Evolutionary conservation across 257 asterid genomes (phyloP).

Genomic region (Coffea eugenioides): DNA sequence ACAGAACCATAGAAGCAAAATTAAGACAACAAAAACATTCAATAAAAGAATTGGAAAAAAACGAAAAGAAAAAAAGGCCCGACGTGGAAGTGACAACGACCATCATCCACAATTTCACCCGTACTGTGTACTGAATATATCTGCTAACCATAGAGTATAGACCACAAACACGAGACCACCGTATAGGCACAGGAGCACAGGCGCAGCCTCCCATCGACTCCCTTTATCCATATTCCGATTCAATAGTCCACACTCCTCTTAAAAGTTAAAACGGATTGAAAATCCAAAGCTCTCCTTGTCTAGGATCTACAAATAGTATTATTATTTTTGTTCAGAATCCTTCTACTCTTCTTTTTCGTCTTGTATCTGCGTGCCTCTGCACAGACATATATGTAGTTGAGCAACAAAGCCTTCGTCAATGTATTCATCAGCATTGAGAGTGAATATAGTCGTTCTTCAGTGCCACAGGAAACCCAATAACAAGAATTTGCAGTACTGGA

Average conservation of each 20-base stretch:
- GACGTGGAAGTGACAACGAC: not conserved
- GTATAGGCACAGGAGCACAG: too few species aligned
- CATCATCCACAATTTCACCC: not conserved
- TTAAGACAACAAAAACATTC: too few species aligned
- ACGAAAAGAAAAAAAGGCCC: not conserved
- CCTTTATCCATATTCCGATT: not conserved
- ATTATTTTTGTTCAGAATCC: not conserved
- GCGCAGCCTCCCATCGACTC: not conserved
- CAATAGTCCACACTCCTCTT: not conserved
- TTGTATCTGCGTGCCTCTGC: too few species aligned
- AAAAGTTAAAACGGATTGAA: not conserved
- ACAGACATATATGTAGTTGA: not conserved
- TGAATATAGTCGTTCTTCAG: slow-evolving; percentile 33
- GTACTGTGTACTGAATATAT: not conserved
- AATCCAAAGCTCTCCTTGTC: not conserved
- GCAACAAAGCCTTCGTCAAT: slow-evolving; percentile 42
- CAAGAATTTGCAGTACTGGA: slow-evolving; percentile 40
- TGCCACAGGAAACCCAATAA: slow-evolving; percentile 45
- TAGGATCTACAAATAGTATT: not conserved
- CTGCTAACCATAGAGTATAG: not conserved
- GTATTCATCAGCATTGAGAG: slow-evolving; percentile 47
- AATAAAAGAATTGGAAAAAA: not conserved
- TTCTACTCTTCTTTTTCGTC: not conserved
- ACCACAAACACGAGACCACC: slow-evolving; percentile 4
- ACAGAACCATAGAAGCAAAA: too few species aligned